Conservation (phyloP, 2,329 filamentous ascomycete genomes). For the Penicillium sp. region DNA sequence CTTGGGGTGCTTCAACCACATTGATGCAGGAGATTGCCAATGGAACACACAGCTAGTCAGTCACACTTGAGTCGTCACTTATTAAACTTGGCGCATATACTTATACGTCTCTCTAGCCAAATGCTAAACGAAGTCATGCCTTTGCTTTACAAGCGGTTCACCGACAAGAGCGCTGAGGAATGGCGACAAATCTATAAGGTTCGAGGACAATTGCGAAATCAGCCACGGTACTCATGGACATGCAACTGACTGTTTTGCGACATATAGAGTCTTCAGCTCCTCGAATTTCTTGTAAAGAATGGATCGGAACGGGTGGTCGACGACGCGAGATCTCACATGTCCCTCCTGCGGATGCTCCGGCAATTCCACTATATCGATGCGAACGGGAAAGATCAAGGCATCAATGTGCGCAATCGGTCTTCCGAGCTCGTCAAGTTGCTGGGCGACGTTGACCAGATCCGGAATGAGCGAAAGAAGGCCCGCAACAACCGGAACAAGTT, state of each 20-base stretch:
- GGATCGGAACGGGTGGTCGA: constrained; percentile 97
- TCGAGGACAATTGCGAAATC: constrained; percentile 4
- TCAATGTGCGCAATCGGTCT: constrained; percentile 95
- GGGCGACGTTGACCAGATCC: constrained; percentile 65
- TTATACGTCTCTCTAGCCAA: constrained; percentile 64
- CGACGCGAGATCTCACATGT: constrained; percentile 92
- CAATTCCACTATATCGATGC: constrained; percentile 97
- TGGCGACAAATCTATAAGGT: constrained; percentile 99
- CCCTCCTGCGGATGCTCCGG: constrained; percentile 94
- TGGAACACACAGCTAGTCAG: constrained; percentile 97
- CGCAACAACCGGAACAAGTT: constrained; percentile 91
- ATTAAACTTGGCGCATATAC: constrained; percentile 14
- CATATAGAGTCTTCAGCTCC: constrained; percentile 74
- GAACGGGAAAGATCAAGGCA: constrained; percentile 97
- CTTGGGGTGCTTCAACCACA: constrained; percentile 85
- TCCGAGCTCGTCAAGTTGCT: constrained; percentile 96
- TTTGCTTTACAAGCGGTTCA: constrained; percentile 99
- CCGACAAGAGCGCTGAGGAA: constrained; percentile 96
- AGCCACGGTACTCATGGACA: background rate
- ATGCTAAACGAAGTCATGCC: constrained; percentile 99
- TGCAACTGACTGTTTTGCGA: constrained; percentile 5
- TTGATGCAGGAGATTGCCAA: constrained; percentile 98
- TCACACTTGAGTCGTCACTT: constrained; percentile 16
- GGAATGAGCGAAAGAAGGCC: constrained; percentile 80
- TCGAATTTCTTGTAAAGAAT: constrained; percentile 97